These are phyloP conservation scores for Pichia sp. DNA, from an alignment of 1,139 yeast genomes.

Conservation along the genomic window DNA sequence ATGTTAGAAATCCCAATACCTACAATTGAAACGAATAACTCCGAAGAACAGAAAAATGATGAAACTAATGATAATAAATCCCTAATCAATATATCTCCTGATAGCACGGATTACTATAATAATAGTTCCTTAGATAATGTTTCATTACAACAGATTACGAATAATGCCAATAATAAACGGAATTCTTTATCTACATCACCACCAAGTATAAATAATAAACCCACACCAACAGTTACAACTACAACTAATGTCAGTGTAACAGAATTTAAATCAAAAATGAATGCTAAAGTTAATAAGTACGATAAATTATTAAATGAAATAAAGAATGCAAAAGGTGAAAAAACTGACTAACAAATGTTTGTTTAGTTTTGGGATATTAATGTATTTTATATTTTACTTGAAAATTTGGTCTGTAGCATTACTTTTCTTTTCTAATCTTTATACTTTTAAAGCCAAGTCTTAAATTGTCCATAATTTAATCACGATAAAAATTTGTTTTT, in stretches of 20 bases:
- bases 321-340: slow-evolving; percentile 23
- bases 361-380: not conserved
- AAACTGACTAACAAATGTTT: slow-evolving; percentile 19
- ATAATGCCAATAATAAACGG: not conserved
- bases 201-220: slow-evolving; percentile 1
- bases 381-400: not conserved
- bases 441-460: not conserved
- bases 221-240: not conserved
- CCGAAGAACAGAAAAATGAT: not conserved
- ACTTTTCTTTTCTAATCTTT: not conserved
- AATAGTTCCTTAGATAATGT: not conserved
- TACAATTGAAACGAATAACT: not conserved
- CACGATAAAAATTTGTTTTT: not conserved
- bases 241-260: slow-evolving; percentile 1
- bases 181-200: slow-evolving; percentile 5
- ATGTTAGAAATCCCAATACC: slow-evolving; percentile 16
- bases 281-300: slow-evolving; percentile 22
- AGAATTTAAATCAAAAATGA: slow-evolving; percentile 1
- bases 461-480: not conserved
- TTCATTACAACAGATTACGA: not conserved
- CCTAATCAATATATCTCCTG: slow-evolving; percentile 1
- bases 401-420: not conserved
- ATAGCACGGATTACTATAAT: slow-evolving; percentile 7
- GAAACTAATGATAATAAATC: not conserved
- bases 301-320: slow-evolving; percentile 16